Percentiles rank a stretch among this genome's conserved stretches.
These are phyloP conservation scores for Calocybe indica DNA, from an alignment of 768 basidiomycete genomes.

Conservation along the genomic window DNA sequence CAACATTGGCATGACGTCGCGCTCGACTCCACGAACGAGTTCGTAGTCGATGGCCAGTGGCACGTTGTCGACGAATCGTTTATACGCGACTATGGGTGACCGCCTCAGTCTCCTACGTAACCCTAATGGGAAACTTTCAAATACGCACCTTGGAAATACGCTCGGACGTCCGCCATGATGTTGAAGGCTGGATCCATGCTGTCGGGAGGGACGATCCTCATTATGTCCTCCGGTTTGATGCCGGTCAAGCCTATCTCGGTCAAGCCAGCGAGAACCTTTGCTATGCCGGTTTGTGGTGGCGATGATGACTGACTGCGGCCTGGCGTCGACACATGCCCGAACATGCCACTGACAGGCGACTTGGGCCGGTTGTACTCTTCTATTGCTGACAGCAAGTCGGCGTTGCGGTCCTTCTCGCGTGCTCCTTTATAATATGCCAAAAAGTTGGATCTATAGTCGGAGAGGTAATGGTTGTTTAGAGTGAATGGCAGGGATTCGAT, in stretches of 20 bases:
- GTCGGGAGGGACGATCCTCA: constrained; percentile 45
- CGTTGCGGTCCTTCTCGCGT: constrained; percentile 25
- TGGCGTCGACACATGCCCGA: neutral
- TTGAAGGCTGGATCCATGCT: constrained; percentile 46
- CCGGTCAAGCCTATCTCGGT: constrained; percentile 31
- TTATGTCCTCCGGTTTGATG: constrained; percentile 34
- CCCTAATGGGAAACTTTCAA: neutral
- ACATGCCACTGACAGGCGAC: neutral
- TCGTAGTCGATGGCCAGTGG: constrained; percentile 52
- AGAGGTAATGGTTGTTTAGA: constrained; percentile 41
- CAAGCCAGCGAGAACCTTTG: constrained; percentile 28
- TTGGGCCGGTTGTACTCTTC: constrained; percentile 8
- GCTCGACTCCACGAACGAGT: constrained; percentile 46
- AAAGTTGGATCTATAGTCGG: constrained; percentile 42
- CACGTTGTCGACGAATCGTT: constrained; percentile 52
- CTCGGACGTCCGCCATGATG: constrained; percentile 70
- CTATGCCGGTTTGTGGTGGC: constrained; percentile 19
- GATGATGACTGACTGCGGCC: neutral
- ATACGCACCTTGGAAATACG: constrained; percentile 67
- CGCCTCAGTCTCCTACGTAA: constrained; percentile 1
- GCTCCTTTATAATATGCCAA: constrained; percentile 40
- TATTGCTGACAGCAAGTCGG: constrained; percentile 19
- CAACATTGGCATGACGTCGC: constrained; percentile 39
- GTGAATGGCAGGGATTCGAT: constrained; percentile 42
- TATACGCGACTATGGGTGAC: constrained; percentile 45